Evolutionary conservation across 1,284 basidiomycete species (phyloP).

Genomic region (Ustilago trichophora): DNA sequence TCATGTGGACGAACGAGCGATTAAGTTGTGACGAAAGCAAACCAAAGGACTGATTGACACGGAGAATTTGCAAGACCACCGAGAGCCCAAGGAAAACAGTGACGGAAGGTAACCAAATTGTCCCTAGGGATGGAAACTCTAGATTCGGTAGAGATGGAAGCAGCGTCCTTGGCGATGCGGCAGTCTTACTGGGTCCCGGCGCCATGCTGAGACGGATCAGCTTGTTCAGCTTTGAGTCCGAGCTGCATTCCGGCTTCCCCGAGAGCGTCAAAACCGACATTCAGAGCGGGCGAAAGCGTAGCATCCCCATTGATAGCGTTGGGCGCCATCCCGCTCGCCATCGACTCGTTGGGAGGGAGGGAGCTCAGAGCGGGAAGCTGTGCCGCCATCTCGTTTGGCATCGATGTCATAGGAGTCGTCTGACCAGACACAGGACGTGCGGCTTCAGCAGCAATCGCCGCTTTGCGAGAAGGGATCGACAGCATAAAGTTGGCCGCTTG

Average conservation of each 20-base stretch:
- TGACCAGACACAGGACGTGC: constrained; percentile 38
- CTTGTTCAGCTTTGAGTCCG: constrained; percentile 8
- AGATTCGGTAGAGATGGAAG: too few species aligned
- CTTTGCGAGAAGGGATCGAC: constrained; percentile 49
- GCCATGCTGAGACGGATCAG: constrained; percentile 5
- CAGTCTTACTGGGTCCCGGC: too few species aligned
- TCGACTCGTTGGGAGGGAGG: constrained; percentile 22
- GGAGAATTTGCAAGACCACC: too few species aligned
- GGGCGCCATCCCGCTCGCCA: constrained; percentile 27
- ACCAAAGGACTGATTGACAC: too few species aligned
- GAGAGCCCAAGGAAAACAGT: too few species aligned
- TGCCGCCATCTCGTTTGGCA: constrained; percentile 52
- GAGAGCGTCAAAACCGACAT: constrained; percentile 27
- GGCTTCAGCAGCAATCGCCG: constrained; percentile 32
- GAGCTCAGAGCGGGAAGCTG: constrained; percentile 43
- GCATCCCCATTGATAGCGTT: constrained; percentile 13
- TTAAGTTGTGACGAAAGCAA: too few species aligned
- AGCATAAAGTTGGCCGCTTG: constrained; percentile 56
- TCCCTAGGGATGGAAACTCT: too few species aligned
- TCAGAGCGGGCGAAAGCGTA: constrained; percentile 28
- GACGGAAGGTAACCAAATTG: too few species aligned
- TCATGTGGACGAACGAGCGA: too few species aligned
- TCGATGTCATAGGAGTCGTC: constrained; percentile 54
- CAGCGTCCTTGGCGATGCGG: too few species aligned
- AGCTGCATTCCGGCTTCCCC: constrained; percentile 28